Percentiles rank a stretch among this genome's conserved stretches.
phyloP scores from a whole-genome alignment of 495 filamentous ascomycete species.

The Chaetomium fimeti region DNA sequence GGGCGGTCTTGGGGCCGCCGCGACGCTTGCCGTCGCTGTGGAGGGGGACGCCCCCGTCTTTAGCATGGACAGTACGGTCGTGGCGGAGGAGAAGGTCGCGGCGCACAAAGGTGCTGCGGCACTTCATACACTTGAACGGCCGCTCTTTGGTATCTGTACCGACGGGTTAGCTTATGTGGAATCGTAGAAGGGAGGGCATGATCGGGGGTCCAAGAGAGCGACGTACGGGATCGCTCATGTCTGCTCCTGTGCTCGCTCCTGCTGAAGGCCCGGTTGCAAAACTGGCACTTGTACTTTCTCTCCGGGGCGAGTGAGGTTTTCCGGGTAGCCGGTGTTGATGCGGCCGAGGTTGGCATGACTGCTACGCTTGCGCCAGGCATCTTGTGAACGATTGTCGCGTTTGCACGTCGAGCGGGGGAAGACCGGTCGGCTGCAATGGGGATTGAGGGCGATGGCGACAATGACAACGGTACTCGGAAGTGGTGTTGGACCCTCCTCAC shows the following conservation, averaged over 20 bases:
- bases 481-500: slow-evolving; percentile 41
- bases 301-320: slow-evolving; percentile 66
- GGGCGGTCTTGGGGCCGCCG: slow-evolving; percentile 64
- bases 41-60: slow-evolving; percentile 93
- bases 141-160: slow-evolving; percentile 92
- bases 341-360: slow-evolving; percentile 53
- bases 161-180: slow-evolving; percentile 11
- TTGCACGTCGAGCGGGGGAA: slow-evolving; percentile 33
- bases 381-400: slow-evolving; percentile 45
- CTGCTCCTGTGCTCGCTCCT: slow-evolving; percentile 94
- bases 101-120: slow-evolving; percentile 96
- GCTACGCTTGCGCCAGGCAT: slow-evolving; percentile 68
- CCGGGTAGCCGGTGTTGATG: slow-evolving; percentile 60
- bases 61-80: slow-evolving; percentile 97
- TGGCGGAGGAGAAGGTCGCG: slow-evolving; percentile 94
- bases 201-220: slow-evolving; percentile 14
- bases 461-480: slow-evolving; percentile 34
- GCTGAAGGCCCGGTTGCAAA: slow-evolving; percentile 95
- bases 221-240: slow-evolving; percentile 98
- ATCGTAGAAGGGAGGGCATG: background rate
- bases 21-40: slow-evolving; percentile 93
- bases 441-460: slow-evolving; percentile 39
- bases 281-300: slow-evolving; percentile 99
- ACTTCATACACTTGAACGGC: slow-evolving; percentile 97
- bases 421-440: slow-evolving; percentile 30